Evolutionary conservation across 2,329 filamentous ascomycete species (phyloP).

Genomic region (Calonectria pseudoturangicola): DNA sequence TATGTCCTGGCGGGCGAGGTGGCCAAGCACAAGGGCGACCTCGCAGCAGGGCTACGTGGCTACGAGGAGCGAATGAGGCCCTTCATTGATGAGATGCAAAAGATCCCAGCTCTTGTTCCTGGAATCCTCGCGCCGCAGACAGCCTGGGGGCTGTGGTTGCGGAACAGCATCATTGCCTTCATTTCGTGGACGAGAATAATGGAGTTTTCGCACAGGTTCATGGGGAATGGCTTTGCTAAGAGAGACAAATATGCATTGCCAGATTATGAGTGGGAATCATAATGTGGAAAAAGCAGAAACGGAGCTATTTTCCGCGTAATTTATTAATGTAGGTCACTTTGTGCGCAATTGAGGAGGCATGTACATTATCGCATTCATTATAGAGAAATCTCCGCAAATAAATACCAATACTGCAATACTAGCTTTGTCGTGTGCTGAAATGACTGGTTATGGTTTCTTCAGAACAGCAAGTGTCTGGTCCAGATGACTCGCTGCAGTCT

Average conservation of each 20-base stretch:
- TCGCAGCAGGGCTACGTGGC: slow-evolving; percentile 57
- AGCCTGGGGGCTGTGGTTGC: slow-evolving; percentile 65
- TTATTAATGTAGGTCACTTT: no score
- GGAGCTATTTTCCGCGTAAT: not conserved
- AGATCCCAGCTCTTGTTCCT: slow-evolving; percentile 57
- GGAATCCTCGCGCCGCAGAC: slow-evolving; percentile 66
- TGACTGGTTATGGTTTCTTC: no score
- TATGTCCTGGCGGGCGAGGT: slow-evolving; percentile 72
- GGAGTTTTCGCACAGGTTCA: slow-evolving; percentile 52
- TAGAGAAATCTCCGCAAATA: not conserved
- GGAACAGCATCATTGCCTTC: slow-evolving; percentile 64
- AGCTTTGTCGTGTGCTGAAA: no score
- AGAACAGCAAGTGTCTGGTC: no score
- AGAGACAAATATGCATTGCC: slow-evolving; percentile 58
- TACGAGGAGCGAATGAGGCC: slow-evolving; percentile 66
- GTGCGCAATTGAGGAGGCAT: no score
- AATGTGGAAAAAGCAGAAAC: not conserved
- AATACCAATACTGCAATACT: not conserved
- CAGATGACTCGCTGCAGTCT: no score
- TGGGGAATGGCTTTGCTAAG: slow-evolving; percentile 52
- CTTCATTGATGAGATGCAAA: slow-evolving; percentile 61
- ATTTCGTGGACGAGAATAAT: slow-evolving; percentile 60
- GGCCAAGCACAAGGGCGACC: slow-evolving; percentile 47
- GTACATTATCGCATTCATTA: no score
- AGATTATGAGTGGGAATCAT: slow-evolving; percentile 59